Conservation (phyloP, 1,284 basidiomycete genomes). For the Rhodotorula sp. region DNA sequence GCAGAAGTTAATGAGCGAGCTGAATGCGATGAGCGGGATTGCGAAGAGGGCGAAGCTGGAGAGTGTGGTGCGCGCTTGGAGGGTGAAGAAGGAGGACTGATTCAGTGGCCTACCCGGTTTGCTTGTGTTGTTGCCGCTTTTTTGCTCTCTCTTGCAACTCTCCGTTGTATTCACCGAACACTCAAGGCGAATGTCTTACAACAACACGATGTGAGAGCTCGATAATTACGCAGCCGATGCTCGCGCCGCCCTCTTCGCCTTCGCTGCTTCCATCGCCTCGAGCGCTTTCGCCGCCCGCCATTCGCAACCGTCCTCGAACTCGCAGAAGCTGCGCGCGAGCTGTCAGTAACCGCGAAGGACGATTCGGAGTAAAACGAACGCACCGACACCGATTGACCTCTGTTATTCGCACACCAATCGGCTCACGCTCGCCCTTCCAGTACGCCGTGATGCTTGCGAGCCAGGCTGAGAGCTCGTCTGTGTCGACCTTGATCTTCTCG, state of each 20-base stretch:
- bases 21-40: background rate
- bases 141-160: background rate
- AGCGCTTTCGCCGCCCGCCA: conserved; percentile 36
- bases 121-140: background rate
- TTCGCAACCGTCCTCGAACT: conserved; percentile 43
- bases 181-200: background rate
- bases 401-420: conserved; percentile 7
- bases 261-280: conserved; percentile 17
- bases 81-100: background rate
- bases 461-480: conserved; percentile 20
- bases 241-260: background rate
- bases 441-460: conserved; percentile 22
- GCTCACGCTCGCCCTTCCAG: conserved; percentile 33
- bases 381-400: conserved; percentile 22
- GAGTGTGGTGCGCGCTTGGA: background rate
- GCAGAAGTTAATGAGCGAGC: background rate
- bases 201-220: background rate
- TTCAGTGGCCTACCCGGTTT: background rate
- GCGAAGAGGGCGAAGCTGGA: background rate
- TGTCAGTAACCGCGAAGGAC: background rate
- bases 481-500: conserved; percentile 20
- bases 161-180: too few relatives aligned
- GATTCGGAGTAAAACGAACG: background rate
- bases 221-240: background rate
- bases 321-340: conserved; percentile 33